Evolutionary conservation across 2,329 filamentous ascomycete genomes (phyloP), one percentile per base, ranked within the genome.

Genomic region (Scytalidium sp.): DNA sequence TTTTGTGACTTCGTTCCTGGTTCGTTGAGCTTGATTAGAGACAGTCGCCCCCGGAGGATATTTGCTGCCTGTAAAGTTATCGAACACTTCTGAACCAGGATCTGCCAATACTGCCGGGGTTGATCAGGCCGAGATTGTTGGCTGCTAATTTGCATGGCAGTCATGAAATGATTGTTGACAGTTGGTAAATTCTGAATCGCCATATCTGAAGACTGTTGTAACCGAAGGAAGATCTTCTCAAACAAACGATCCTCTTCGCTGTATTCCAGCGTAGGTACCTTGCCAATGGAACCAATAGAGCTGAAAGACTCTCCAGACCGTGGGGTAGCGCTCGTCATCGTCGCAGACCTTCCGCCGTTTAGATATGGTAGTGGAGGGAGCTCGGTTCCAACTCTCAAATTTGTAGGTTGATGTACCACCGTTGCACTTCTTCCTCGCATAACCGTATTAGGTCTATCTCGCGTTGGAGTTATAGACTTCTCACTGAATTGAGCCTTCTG

Each of bases 1-100:
- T 73, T 65, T 60, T 85, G 81, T 2, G 77, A 83, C 47, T 90
- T 79, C 45, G 89, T 80, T 10, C 83, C 85, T 7, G 89, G 88
- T 60, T 96, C 91, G 64, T 93, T 94, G 10, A 96, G 75, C 65
- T 91, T 91, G 73, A 96, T 89, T 43, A 80, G 78, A 3, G 85
- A 89, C 10, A 97, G 71, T n/a, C 86, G 80, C 36, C 75, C 75
- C 61, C 88, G 86, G 22, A 97, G 75, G 10, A 81, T 76, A 60
- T 91, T 84, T 2, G 88, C 88, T 58, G 88, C 84, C 50, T 88
- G 81, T 40, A 92, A 79, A 17, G 88, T 84, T 11, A 81, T 74
- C 41, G 79, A 80, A 63, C 87, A 92, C 62, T 86, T 87, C 43
- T 83, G 76, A 46, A 93, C 84, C 42, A 96, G 77, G 2, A 76